Conservation (phyloP, 2,329 filamentous ascomycete species). For the Cadophora malorum region DNA sequence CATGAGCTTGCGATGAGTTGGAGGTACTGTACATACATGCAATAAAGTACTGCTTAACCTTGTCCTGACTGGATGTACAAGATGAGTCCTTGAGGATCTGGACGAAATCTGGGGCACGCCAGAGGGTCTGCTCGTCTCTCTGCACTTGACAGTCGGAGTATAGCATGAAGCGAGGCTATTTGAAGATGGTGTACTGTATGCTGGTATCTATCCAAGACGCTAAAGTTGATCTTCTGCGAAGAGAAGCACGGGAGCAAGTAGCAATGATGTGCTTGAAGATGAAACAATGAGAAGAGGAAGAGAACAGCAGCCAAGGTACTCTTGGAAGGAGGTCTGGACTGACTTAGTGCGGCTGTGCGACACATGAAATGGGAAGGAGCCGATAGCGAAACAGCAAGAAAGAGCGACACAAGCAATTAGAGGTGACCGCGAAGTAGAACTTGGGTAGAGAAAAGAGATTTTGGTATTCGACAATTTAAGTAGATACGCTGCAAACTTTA, state of each 20-base stretch:
- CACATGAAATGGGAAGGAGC: slow-evolving; percentile 9
- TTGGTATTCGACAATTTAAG: slow-evolving; percentile 16
- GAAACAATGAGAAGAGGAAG: slow-evolving; percentile 8
- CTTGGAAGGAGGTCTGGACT: slow-evolving; percentile 9
- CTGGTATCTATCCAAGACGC: slow-evolving; percentile 28
- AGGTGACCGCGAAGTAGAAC: neutral
- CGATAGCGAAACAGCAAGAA: neutral
- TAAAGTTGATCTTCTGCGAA: slow-evolving; percentile 19
- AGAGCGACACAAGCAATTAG: neutral
- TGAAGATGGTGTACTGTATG: slow-evolving; percentile 12
- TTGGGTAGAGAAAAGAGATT: neutral
- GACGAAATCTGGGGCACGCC: neutral
- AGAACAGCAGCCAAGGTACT: slow-evolving; percentile 1
- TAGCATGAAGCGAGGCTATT: slow-evolving; percentile 16
- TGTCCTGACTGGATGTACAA: neutral
- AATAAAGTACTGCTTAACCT: neutral
- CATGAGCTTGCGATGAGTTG: neutral
- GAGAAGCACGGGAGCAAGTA: slow-evolving; percentile 27
- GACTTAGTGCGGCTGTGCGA: neutral
- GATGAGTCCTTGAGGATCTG: neutral
- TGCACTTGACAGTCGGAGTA: neutral
- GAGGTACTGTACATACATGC: neutral
- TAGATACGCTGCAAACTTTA: slow-evolving; percentile 18
- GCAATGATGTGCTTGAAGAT: slow-evolving; percentile 28
- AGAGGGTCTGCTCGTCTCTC: neutral